A percentile compares a stretch with the other conserved stretches of the same genome.
phyloP scores from a whole-genome alignment of 805 yeast genomes.

The Sungouiella blattae region DNA sequence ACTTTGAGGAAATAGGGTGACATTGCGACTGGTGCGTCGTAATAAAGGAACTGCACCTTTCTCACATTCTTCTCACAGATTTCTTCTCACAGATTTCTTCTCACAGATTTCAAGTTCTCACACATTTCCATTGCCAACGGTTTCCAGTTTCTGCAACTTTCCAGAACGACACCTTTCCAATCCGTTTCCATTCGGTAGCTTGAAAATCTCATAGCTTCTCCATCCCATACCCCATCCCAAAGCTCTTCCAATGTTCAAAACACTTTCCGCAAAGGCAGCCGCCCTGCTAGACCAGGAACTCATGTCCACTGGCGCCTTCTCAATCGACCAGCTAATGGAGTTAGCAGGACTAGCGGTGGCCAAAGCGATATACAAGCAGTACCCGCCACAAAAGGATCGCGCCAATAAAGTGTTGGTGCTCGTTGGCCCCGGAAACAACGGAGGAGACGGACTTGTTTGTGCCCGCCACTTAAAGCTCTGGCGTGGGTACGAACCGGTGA shows the following conservation, averaged over 20 bases:
- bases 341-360: conserved; percentile 95
- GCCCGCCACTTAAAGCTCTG: conserved; percentile 83
- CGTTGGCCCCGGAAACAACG: conserved; percentile 95
- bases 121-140: too few relatives aligned
- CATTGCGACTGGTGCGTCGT: too few relatives aligned
- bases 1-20: too few relatives aligned
- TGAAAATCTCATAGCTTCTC: too few relatives aligned
- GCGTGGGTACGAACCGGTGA: conserved; percentile 66
- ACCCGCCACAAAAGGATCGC: conserved; percentile 45
- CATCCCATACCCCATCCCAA: too few relatives aligned
- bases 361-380: conserved; percentile 67
- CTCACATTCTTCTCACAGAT: too few relatives aligned
- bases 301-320: conserved; percentile 80
- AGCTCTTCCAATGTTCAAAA: conserved; percentile 20
- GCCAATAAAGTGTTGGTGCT: conserved; percentile 53
- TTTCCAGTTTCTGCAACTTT: too few relatives aligned
- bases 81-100: too few relatives aligned
- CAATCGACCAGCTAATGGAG: conserved; percentile 91
- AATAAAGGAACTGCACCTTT: too few relatives aligned
- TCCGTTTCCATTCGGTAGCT: too few relatives aligned
- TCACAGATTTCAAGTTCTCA: too few relatives aligned
- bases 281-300: conserved; percentile 78
- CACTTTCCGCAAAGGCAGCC: conserved; percentile 51
- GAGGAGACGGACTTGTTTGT: conserved; percentile 96
- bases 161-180: too few relatives aligned